These are phyloP conservation scores for Elaeis oleifera DNA, from an alignment of 202 grass and related monocot species.

Conservation along the genomic window DNA sequence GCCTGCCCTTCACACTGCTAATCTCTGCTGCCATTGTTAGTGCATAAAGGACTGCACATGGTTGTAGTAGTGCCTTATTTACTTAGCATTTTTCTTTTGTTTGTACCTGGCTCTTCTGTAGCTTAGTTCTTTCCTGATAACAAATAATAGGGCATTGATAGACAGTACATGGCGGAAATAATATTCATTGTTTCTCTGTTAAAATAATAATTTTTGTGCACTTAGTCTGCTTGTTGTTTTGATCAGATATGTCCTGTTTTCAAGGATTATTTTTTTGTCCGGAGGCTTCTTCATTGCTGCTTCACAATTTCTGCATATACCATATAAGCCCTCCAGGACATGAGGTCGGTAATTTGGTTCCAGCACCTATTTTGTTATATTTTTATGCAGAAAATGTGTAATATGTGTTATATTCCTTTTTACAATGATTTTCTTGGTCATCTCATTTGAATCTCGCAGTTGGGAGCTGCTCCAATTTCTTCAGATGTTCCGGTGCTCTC, in stretches of 20 bases:
- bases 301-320: slow-evolving; percentile 95
- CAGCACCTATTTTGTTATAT: too few species aligned
- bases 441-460: slow-evolving; percentile 49
- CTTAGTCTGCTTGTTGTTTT: slow-evolving; percentile 8
- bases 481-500: slow-evolving; percentile 48
- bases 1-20: too few species aligned
- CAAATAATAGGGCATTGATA: too few species aligned
- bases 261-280: slow-evolving; percentile 99
- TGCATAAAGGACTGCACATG: too few species aligned
- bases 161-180: too few species aligned
- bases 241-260: slow-evolving; percentile 91
- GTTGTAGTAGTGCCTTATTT: too few species aligned
- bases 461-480: slow-evolving; percentile 83
- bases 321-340: slow-evolving; percentile 94
- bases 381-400: too few species aligned
- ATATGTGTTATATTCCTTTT: too few species aligned
- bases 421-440: slow-evolving; percentile 20
- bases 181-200: neutral
- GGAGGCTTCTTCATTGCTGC: slow-evolving; percentile 73
- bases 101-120: too few species aligned
- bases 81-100: too few species aligned
- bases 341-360: slow-evolving; percentile 61
- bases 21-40: too few species aligned
- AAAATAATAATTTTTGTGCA: neutral
- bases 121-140: too few species aligned